phyloP scores from a whole-genome alignment of 768 basidiomycete genomes.

The Phaeotremella skinneri region DNA sequence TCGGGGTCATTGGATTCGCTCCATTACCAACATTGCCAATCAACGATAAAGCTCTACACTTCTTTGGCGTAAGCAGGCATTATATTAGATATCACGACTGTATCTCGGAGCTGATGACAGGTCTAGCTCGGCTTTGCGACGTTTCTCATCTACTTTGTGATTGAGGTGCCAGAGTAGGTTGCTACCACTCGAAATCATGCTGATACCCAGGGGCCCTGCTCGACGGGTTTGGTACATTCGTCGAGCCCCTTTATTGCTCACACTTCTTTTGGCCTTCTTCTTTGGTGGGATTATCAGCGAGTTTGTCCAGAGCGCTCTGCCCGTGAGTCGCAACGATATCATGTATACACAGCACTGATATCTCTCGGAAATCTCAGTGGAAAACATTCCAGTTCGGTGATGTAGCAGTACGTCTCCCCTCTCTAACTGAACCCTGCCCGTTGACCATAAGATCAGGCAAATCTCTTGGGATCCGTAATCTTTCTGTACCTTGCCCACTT shows the following conservation, averaged over 20 bases:
- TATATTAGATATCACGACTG: not conserved
- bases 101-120: not conserved
- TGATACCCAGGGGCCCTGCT: slow-evolving; percentile 24
- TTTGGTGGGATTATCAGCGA: slow-evolving; percentile 45
- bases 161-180: slow-evolving; percentile 50
- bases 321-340: slow-evolving; percentile 29
- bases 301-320: slow-evolving; percentile 42
- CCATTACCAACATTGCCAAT: slow-evolving; percentile 43
- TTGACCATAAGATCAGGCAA: slow-evolving; percentile 27
- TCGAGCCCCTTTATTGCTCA: slow-evolving; percentile 43
- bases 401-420: slow-evolving; percentile 29
- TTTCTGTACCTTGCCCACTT: slow-evolving; percentile 47
- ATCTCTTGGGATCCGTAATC: slow-evolving; percentile 40
- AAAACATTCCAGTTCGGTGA: slow-evolving; percentile 49
- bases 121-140: slow-evolving; percentile 47
- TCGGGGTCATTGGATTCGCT: slow-evolving; percentile 47
- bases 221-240: slow-evolving; percentile 49
- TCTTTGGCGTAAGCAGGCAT: slow-evolving; percentile 45
- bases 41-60: slow-evolving; percentile 51
- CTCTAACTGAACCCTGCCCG: not conserved
- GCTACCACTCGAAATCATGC: not conserved
- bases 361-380: slow-evolving; percentile 31
- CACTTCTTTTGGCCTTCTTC: slow-evolving; percentile 38
- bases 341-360: not conserved
- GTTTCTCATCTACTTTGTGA: slow-evolving; percentile 47